A percentile compares a stretch with the other conserved stretches of the same genome.
These are phyloP conservation scores for Myxozyma sirexii DNA, from an alignment of 805 yeast species.

Conservation along the genomic window DNA sequence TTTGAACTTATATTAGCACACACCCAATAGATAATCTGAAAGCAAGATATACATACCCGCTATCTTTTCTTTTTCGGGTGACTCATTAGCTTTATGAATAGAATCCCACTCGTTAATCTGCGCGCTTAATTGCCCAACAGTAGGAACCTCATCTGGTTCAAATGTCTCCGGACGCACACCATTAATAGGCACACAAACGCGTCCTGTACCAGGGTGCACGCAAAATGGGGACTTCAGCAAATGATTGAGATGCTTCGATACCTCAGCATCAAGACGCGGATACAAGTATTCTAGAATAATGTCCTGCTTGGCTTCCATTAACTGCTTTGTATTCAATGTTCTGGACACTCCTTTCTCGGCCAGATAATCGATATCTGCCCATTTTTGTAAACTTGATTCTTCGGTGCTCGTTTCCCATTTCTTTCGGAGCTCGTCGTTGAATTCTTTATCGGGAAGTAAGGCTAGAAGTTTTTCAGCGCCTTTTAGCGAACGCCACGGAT, in stretches of 20 bases:
- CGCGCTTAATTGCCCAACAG: conserved; percentile 60
- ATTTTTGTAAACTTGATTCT: conserved; percentile 63
- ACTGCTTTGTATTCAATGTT: conserved; percentile 51
- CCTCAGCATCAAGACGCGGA: conserved; percentile 92
- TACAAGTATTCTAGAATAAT: conserved; percentile 77
- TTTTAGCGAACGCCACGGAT: conserved; percentile 73
- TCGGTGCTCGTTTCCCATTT: conserved; percentile 62
- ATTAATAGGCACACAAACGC: conserved; percentile 79
- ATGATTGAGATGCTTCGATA: conserved; percentile 85
- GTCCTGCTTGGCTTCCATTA: conserved; percentile 77
- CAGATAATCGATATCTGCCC: conserved; percentile 66
- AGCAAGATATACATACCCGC: conserved; percentile 6
- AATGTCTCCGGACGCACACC: conserved; percentile 52
- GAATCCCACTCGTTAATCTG: conserved; percentile 54
- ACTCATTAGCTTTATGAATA: neutral
- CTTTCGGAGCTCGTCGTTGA: conserved; percentile 50
- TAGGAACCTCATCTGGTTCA: conserved; percentile 81
- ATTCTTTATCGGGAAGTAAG: conserved; percentile 60
- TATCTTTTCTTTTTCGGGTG: conserved; percentile 13
- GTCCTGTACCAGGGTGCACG: conserved; percentile 83
- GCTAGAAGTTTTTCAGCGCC: conserved; percentile 60
- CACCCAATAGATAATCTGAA: too few species aligned
- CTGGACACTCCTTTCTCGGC: conserved; percentile 47
- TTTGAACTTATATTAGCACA: too few species aligned
- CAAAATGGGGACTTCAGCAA: conserved; percentile 95